Evolutionary conservation across 106 monocot genomes (phyloP), one percentile per base, ranked within the genome.

Genomic region (Apostasia ramifera): DNA sequence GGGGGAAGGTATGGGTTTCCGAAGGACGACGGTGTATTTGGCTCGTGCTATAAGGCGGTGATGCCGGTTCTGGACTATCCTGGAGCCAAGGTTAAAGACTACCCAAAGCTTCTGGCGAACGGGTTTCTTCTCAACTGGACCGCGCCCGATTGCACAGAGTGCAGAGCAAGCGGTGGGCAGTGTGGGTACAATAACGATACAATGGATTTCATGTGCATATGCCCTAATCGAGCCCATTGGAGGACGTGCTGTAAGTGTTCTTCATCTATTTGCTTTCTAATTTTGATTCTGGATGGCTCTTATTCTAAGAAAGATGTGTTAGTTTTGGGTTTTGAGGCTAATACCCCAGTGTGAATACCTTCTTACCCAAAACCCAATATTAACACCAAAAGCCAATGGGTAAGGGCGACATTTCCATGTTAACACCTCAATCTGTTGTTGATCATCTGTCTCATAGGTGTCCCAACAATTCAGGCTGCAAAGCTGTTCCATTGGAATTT

Each of bases 81-180:
- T 12, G 69, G 63, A 3, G 40, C 43, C 1, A n/a, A 69, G 5
- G 47, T 61, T 53, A 63, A 69, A 1, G 43, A 79, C 52, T 80
- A 70, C 48, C 2, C 3, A 47, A 8, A 12, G 9, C 68, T 73
- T 47, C 38, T 80, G 52, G 14, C 6, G 1, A 38, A 70, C 52
- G 80, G 80, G 8, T 80, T 70, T 70, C 57, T 74, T 6, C 12
- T 74, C 39, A 6, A 74, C 7, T 80, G 70, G 69, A 11, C 49
- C 1, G 74, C 63, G 13, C 9, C 74, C 2, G 55, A 70, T 59
- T 80, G 80, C 42, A 40, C 61, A 1, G 70, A 80, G 57, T 80
- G 80, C 52, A 45, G 11, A 12, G 41, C 9, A 59, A 80, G 65
- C 48, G 54, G 63, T 49, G 80, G 80, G 6, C 70, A 74, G 74